These are phyloP conservation scores for Boletus rubropictus DNA, from an alignment of 768 basidiomycete species.

Conservation along the genomic window DNA sequence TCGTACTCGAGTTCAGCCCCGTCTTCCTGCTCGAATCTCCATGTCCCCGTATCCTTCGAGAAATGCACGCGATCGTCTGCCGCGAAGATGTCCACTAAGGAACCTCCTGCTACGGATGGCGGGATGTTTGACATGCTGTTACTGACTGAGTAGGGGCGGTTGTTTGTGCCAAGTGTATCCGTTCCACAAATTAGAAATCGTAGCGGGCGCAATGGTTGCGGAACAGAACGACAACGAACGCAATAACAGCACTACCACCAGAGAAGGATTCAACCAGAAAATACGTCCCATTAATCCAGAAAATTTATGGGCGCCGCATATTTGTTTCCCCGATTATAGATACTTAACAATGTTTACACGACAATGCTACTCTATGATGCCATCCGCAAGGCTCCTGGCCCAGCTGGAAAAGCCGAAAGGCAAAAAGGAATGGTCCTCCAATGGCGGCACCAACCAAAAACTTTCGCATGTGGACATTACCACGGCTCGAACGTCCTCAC, in stretches of 20 bases:
- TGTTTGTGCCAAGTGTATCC: slow-evolving; percentile 27
- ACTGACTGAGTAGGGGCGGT: slow-evolving; percentile 6
- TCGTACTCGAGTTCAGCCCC: slow-evolving; percentile 92
- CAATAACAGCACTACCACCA: no score
- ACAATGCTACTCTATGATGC: background rate
- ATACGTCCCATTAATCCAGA: no score
- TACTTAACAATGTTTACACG: background rate
- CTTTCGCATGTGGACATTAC: background rate
- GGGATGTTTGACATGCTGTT: slow-evolving; percentile 28
- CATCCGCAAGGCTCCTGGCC: background rate
- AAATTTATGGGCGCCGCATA: no score
- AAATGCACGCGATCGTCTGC: slow-evolving; percentile 80
- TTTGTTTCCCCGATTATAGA: no score
- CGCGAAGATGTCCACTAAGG: slow-evolving; percentile 59
- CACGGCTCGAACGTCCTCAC: background rate
- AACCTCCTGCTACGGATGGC: slow-evolving; percentile 47
- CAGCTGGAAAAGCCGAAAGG: background rate
- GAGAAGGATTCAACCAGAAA: no score
- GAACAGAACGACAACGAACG: background rate
- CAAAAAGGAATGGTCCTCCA: no score
- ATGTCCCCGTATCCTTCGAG: slow-evolving; percentile 67
- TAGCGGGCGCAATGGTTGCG: background rate
- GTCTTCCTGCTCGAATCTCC: slow-evolving; percentile 87
- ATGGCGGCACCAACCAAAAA: background rate
- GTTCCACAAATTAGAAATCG: slow-evolving; percentile 9